phyloP scores from a whole-genome alignment of 2,329 filamentous ascomycete genomes.

The Cryoendolithus antarcticus region DNA sequence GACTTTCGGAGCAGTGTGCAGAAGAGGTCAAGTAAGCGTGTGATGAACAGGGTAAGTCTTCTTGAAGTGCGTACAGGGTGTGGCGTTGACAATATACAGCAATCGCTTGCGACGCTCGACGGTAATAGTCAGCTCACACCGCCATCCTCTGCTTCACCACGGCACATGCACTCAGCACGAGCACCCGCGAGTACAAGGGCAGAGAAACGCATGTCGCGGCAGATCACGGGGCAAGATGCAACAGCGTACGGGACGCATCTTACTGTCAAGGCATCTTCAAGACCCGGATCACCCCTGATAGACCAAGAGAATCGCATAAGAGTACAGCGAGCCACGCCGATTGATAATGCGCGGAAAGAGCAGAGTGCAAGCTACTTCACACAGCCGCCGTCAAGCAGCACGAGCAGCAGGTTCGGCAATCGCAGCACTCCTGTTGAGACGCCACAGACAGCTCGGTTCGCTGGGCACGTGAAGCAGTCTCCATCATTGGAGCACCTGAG shows the following conservation, averaged over 20 bases:
- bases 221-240: conserved; percentile 23
- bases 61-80: conserved; percentile 1
- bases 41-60: conserved; percentile 54
- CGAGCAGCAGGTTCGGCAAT: conserved; percentile 25
- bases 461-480: conserved; percentile 62
- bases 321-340: conserved; percentile 45
- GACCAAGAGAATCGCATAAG: conserved; percentile 43
- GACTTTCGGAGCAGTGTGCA: conserved; percentile 37
- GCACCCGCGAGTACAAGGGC: conserved; percentile 32
- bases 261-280: conserved; percentile 45
- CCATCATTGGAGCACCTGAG: conserved; percentile 77
- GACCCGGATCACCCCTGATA: conserved; percentile 58
- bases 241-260: conserved; percentile 28
- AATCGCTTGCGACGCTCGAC: conserved; percentile 74
- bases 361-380: conserved; percentile 39
- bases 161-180: conserved; percentile 45
- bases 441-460: conserved; percentile 49
- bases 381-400: conserved; percentile 36
- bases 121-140: conserved; percentile 44
- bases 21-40: conserved; percentile 51
- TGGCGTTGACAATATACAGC: conserved; percentile 38
- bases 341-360: conserved; percentile 41
- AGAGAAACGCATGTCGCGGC: conserved; percentile 37
- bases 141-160: conserved; percentile 53
- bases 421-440: conserved; percentile 48